Percentiles rank a stretch among this genome's conserved stretches.
Conservation (phyloP, 2,329 filamentous ascomycete species). For the Botryosphaeria dothidea region DNA sequence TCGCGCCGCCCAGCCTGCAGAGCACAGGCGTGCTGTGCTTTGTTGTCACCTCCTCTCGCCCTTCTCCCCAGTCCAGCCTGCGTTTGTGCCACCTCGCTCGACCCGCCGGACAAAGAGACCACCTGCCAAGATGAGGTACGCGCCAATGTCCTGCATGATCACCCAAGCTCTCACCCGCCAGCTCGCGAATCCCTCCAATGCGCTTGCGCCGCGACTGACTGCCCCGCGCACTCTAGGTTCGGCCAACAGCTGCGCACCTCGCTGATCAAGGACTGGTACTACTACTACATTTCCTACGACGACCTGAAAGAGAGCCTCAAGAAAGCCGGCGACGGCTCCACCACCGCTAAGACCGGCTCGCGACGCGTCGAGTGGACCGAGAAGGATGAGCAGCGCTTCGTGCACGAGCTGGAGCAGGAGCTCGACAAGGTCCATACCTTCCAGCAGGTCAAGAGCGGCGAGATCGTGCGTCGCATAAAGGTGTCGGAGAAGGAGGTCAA, state of each 20-base stretch:
- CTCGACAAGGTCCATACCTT: constrained; percentile 98
- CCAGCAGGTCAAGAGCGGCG: constrained; percentile 94
- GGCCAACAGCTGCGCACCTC: constrained; percentile 95
- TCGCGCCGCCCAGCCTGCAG: neutral
- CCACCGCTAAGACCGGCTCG: constrained; percentile 11
- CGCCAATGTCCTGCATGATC: neutral
- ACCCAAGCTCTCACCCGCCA: neutral
- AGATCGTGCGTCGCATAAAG: constrained; percentile 88
- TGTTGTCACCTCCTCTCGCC: neutral
- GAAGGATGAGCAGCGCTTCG: constrained; percentile 87
- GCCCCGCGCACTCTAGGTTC: constrained; percentile 59
- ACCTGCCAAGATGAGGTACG: constrained; percentile 11
- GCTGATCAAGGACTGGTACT: constrained; percentile 94
- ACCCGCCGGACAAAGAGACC: neutral
- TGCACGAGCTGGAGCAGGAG: constrained; percentile 82
- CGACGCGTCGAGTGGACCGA: constrained; percentile 72
- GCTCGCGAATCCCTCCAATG: constrained; percentile 3
- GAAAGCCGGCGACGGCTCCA: constrained; percentile 55
- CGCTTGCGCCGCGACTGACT: neutral
- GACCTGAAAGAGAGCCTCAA: constrained; percentile 86
- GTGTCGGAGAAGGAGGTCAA: constrained; percentile 86
- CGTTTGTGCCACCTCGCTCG: neutral
- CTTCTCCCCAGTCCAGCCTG: neutral
- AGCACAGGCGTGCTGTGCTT: neutral
- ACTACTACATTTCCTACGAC: constrained; percentile 98